These are phyloP conservation scores for Avena eriantha DNA, from an alignment of 176 grass and related monocot genomes.

Conservation along the genomic window DNA sequence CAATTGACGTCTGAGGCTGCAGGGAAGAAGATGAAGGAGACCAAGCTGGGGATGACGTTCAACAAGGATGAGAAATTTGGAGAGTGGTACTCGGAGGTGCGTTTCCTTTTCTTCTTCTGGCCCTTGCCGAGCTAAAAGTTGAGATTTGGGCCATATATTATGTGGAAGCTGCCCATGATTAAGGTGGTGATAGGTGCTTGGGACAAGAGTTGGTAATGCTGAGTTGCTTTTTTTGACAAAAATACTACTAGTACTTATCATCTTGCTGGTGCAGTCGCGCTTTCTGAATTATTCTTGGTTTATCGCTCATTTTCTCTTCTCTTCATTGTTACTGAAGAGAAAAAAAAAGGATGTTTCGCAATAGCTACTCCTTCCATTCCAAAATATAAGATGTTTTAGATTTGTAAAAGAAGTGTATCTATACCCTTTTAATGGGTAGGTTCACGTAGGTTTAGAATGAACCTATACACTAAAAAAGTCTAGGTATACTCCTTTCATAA, in stretches of 20 bases:
- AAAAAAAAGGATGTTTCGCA: neutral
- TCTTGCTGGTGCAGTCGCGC: neutral
- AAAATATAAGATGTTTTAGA: no score
- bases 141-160: neutral
- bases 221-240: neutral
- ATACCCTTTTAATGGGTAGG: no score
- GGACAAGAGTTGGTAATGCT: neutral
- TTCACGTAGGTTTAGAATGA: no score
- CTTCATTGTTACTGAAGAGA: neutral
- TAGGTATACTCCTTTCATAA: no score
- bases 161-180: neutral
- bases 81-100: conserved; percentile 95
- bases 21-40: conserved; percentile 92
- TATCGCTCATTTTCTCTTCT: neutral
- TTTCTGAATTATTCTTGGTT: neutral
- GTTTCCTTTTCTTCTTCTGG: neutral
- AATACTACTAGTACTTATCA: neutral
- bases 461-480: no score
- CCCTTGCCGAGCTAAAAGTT: neutral
- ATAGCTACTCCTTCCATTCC: no score
- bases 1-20: neutral
- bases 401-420: no score
- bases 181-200: neutral
- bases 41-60: conserved; percentile 70
- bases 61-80: conserved; percentile 91